Base-by-base conservation (phyloP, 116 monocot genomes). In the Trichopus zeylanicus region DNA sequence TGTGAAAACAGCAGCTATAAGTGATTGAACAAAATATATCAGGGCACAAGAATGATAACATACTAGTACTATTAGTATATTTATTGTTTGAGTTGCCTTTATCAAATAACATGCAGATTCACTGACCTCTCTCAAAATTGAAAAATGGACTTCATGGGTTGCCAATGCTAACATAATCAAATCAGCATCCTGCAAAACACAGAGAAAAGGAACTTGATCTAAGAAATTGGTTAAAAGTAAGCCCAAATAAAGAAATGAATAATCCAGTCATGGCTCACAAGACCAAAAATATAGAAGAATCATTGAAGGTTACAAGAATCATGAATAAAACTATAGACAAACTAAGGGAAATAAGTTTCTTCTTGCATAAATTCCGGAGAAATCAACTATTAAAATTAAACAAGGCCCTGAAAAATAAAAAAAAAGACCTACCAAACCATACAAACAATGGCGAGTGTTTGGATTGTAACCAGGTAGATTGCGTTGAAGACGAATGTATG, bases 401-500 rank as follows among this genome's bases (percentile, higher is more conserved):
- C 5, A 51, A 24, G 4, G 51, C 20, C 7, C 51, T 51, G 51
- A 9, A 22, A n/a, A 6, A 46, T 7, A 57, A 48, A 2, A 5
- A 13, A 46, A 12, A 48, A 39, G 46, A 31, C 76, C 12, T 86
- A 86, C 86, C 66, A 75, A 46, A 21, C 86, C 86, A 75, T 81
- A 86, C 53, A 86, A 70, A 38, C 86, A 86, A 53, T 86, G 86
- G 26, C 55, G 60, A 23, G 75, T 81, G 21, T 81, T 74, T 25
- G 77, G 78, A 52, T 86, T 31, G 48, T 74, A 72, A 15, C 71
- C 77, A 57, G 64, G 68, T 30, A 62, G 29, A 47, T 74, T 78
- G 15, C 86, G 63, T 34, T 81, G 86, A 0, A 71, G 61, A 18
- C 77, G 77, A 13, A 86, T 78, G 60, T 71, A 86, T 18, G 73